A percentile compares a stretch with the other conserved stretches of the same genome.
Evolutionary conservation across 2,329 filamentous ascomycete genomes (phyloP).

Genomic region (Tolypocladium tundrense): DNA sequence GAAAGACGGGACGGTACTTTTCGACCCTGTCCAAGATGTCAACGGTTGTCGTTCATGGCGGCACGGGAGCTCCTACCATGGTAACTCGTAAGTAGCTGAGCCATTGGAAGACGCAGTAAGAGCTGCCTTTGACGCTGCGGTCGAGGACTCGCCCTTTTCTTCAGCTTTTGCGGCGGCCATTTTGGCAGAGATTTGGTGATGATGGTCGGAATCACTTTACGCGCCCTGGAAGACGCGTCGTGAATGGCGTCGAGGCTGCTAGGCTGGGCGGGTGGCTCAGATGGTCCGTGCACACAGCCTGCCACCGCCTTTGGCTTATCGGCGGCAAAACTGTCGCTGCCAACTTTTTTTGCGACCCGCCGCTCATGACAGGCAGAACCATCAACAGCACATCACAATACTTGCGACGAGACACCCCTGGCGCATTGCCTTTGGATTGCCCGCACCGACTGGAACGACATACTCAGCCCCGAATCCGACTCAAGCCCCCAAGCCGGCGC

Average conservation of each 20-base stretch:
- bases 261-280: background rate
- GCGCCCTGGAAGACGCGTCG: conserved; percentile 26
- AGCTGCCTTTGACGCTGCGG: conserved; percentile 46
- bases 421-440: background rate
- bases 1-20: conserved; percentile 89
- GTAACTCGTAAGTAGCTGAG: conserved; percentile 58
- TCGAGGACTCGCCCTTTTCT: conserved; percentile 51
- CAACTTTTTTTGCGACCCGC: conserved; percentile 6
- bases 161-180: conserved; percentile 42
- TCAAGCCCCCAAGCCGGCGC: background rate
- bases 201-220: conserved; percentile 22
- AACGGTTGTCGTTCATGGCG: background rate
- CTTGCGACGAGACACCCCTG: background rate
- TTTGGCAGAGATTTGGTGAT: conserved; percentile 9
- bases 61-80: conserved; percentile 46
- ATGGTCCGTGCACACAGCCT: conserved; percentile 17
- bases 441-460: background rate
- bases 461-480: background rate
- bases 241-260: conserved; percentile 1
- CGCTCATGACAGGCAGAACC: background rate
- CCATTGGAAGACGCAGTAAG: conserved; percentile 40
- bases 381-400: background rate
- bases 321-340: conserved; percentile 4
- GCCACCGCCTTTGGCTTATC: conserved; percentile 14
- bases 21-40: conserved; percentile 62